phyloP scores from a whole-genome alignment of 2,329 filamentous ascomycete genomes.

The Parastagonospora avenae region DNA sequence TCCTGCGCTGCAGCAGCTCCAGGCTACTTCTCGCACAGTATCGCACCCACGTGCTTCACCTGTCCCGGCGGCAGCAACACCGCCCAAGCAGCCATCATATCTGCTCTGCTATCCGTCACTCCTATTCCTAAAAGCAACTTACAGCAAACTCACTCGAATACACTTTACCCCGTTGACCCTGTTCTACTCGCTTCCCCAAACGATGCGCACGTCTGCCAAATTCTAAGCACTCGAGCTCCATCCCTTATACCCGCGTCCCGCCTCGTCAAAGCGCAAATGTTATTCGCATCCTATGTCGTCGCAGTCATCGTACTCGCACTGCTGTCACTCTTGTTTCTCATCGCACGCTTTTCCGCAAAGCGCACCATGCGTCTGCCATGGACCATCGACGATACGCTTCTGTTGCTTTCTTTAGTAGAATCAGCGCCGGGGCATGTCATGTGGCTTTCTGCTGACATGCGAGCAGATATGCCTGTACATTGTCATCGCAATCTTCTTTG shows the following conservation, averaged over 20 bases:
- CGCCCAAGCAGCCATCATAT: no score
- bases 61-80: no score
- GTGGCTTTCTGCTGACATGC: neutral
- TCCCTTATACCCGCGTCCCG: conserved; percentile 2
- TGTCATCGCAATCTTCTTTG: conserved; percentile 15
- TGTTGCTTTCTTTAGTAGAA: conserved; percentile 25
- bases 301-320: conserved; percentile 20
- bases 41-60: no score
- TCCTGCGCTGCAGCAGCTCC: no score
- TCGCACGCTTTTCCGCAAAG: conserved; percentile 27
- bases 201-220: neutral
- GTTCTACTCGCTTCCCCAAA: neutral
- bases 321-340: conserved; percentile 21
- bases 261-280: conserved; percentile 10
- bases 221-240: conserved; percentile 3
- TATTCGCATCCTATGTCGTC: conserved; percentile 14
- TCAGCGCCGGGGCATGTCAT: neutral
- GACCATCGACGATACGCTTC: conserved; percentile 28
- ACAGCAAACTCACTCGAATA: neutral
- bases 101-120: no score
- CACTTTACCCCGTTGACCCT: neutral
- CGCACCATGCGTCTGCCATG: conserved; percentile 17
- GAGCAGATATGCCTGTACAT: conserved; percentile 22
- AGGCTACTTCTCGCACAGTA: no score
- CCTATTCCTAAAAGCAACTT: no score